Conservation (phyloP, 331 rosid species). For the Malus hybrid region DNA sequence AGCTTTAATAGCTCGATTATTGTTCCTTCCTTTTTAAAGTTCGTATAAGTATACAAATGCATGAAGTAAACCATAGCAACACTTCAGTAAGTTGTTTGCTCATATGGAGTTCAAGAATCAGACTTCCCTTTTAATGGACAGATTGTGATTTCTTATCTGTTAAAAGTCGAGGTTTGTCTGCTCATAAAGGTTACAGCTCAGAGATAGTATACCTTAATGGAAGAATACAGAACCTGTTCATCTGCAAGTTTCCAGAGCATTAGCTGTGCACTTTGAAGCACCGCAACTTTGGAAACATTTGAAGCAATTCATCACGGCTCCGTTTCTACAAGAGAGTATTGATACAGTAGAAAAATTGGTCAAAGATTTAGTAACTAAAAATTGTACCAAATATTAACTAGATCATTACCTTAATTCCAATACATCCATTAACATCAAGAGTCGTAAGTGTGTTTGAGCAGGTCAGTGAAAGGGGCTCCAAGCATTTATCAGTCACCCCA, state of each 20-base stretch:
- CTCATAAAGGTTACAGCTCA: neutral
- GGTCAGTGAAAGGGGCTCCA: conserved; percentile 60
- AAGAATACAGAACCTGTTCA: neutral
- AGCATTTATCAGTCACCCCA: conserved; percentile 70
- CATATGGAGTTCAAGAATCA: neutral
- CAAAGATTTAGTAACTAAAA: neutral
- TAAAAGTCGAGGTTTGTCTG: neutral
- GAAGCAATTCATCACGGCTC: conserved; percentile 61
- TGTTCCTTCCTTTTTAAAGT: neutral
- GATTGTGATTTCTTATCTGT: neutral
- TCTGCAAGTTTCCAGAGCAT: neutral
- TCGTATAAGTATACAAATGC: too few relatives aligned
- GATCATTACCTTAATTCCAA: conserved; percentile 60
- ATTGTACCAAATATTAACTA: neutral
- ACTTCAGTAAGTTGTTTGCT: neutral
- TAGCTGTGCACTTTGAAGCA: conserved; percentile 90
- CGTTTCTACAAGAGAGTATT: conserved; percentile 45
- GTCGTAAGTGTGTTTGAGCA: conserved; percentile 55
- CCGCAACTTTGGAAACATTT: conserved; percentile 55
- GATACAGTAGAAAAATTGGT: neutral
- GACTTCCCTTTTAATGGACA: neutral
- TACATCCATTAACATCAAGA: conserved; percentile 85
- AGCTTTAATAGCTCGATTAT: too few relatives aligned
- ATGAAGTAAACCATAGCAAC: neutral
- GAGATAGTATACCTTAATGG: neutral